Evolutionary conservation across 2,329 filamentous ascomycete genomes (phyloP).

Genomic region (Pseudopyrenochaeta lycopersici): DNA sequence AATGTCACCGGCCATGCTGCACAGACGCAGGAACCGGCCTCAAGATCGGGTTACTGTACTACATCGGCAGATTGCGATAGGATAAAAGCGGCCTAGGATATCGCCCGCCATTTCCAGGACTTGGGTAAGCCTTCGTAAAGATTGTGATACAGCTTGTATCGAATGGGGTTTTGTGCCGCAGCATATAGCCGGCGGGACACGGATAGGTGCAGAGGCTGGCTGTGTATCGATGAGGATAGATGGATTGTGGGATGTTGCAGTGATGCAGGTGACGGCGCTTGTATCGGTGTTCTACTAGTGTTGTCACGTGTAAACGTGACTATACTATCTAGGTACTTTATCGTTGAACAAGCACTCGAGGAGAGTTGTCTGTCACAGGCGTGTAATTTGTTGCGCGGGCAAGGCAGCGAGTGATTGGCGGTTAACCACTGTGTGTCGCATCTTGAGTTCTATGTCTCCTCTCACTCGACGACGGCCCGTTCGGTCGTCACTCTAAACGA

Average conservation of each 20-base stretch:
- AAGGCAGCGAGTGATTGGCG: slow-evolving; percentile 13
- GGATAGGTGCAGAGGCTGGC: not conserved
- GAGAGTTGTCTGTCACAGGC: not conserved
- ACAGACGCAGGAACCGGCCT: slow-evolving; percentile 22
- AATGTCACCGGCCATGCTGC: not conserved
- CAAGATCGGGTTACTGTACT: slow-evolving; percentile 6
- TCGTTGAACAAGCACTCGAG: not conserved
- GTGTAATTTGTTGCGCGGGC: slow-evolving; percentile 2
- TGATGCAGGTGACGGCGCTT: not conserved
- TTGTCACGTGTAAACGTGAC: slow-evolving; percentile 7
- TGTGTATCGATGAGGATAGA: not conserved
- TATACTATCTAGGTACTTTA: not conserved
- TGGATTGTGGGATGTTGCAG: slow-evolving; percentile 8
- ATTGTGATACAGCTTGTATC: slow-evolving; percentile 1
- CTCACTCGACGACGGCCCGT: slow-evolving; percentile 9
- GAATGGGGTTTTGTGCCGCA: not conserved
- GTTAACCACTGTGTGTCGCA: slow-evolving; percentile 1
- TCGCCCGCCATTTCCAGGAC: slow-evolving; percentile 1
- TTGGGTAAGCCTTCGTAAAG: not conserved
- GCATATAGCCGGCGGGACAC: not conserved
- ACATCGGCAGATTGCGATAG: slow-evolving; percentile 9
- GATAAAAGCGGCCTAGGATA: slow-evolving; percentile 6
- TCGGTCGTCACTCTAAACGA: not conserved
- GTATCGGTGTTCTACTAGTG: not conserved
- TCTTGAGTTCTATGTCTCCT: slow-evolving; percentile 8